phyloP scores from a whole-genome alignment of 768 basidiomycete species.

The Suillus alpinus region DNA sequence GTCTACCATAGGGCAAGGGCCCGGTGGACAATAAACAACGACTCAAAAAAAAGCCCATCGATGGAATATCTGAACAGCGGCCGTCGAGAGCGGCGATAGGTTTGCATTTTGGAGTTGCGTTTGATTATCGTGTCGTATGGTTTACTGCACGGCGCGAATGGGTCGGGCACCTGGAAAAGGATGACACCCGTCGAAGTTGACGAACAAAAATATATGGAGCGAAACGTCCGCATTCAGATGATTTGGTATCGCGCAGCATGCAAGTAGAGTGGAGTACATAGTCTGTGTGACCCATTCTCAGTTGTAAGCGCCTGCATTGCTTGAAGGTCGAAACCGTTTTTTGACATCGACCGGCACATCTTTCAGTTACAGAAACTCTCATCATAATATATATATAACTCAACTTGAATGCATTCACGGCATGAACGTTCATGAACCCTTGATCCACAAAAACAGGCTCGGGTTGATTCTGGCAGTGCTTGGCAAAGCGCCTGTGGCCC shows the following conservation, averaged over 20 bases:
- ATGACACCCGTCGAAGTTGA: neutral
- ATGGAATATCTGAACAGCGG: neutral
- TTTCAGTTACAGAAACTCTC: neutral
- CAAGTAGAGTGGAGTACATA: no score
- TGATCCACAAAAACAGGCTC: neutral
- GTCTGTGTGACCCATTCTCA: neutral
- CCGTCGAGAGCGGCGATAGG: neutral
- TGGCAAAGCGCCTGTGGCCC: neutral
- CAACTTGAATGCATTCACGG: neutral
- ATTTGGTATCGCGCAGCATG: neutral
- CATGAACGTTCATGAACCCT: conserved; percentile 3
- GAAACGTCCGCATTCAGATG: neutral
- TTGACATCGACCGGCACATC: neutral
- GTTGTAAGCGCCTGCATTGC: neutral
- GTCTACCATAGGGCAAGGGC: no score
- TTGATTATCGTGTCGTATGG: neutral
- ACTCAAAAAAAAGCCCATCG: no score
- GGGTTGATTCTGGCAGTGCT: no score
- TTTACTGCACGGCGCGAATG: neutral
- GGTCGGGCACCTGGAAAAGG: neutral
- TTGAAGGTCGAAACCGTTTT: neutral
- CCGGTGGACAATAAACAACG: no score
- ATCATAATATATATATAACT: no score
- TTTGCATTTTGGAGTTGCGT: neutral
- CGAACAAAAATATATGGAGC: neutral